These are phyloP conservation scores for Vanrija pseudolonga DNA, from an alignment of 1,284 basidiomycete genomes.

Conservation along the genomic window DNA sequence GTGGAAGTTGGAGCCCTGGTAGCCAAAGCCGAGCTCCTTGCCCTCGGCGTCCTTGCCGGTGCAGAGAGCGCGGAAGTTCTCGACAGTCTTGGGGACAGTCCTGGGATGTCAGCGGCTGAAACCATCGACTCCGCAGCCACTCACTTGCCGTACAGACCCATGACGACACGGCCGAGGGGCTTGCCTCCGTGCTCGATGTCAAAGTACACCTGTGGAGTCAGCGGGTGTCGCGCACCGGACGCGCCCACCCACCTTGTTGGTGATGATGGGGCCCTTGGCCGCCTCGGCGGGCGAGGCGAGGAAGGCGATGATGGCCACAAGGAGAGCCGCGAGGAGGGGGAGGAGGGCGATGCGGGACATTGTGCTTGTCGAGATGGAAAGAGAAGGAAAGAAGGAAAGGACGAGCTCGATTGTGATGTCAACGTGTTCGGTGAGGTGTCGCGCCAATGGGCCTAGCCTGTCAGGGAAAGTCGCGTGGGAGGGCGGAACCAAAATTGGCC, in stretches of 20 bases:
- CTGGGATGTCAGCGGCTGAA: conserved; percentile 40
- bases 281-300: conserved; percentile 34
- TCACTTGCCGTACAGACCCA: conserved; percentile 77
- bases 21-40: conserved; percentile 65
- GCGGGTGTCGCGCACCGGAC: not conserved
- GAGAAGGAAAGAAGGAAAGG: not conserved
- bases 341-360: conserved; percentile 59
- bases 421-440: not conserved
- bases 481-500: not conserved
- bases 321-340: conserved; percentile 62
- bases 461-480: too few relatives aligned
- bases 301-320: conserved; percentile 55
- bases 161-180: conserved; percentile 71
- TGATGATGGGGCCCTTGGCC: conserved; percentile 65
- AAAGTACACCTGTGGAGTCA: conserved; percentile 64
- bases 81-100: conserved; percentile 73
- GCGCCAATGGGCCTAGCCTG: not conserved
- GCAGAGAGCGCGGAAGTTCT: conserved; percentile 65
- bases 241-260: conserved; percentile 58
- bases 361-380: conserved; percentile 5
- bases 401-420: not conserved
- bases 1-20: conserved; percentile 68
- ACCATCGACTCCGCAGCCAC: conserved; percentile 6
- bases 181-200: conserved; percentile 86
- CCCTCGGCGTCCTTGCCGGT: conserved; percentile 77